These are phyloP conservation scores for Lepiota brunneoincarnata DNA, from an alignment of 768 basidiomycete species.

Conservation along the genomic window DNA sequence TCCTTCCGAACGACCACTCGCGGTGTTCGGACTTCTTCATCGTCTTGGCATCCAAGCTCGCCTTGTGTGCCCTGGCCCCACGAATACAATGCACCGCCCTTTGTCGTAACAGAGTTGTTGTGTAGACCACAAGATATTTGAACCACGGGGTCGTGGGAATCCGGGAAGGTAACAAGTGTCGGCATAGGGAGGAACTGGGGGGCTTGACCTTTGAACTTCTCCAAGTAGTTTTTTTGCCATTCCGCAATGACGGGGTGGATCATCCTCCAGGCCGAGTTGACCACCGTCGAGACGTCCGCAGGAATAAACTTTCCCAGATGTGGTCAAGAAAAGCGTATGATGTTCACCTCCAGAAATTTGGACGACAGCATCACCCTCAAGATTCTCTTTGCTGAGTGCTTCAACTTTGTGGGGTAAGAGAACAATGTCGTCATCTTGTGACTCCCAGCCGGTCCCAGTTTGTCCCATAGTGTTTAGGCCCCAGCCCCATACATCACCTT, in stretches of 20 bases:
- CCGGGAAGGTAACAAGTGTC: conserved; percentile 61
- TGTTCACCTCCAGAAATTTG: conserved; percentile 85
- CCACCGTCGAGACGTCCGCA: conserved; percentile 83
- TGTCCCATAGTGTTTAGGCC: conserved; percentile 93
- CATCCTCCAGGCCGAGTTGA: conserved; percentile 76
- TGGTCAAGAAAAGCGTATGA: conserved; percentile 87
- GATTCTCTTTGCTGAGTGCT: conserved; percentile 57
- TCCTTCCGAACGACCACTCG: conserved; percentile 67
- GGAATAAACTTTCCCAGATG: conserved; percentile 79
- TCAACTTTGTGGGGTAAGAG: conserved; percentile 63
- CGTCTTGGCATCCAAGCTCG: conserved; percentile 66
- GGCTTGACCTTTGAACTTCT: conserved; percentile 32
- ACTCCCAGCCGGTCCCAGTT: conserved; percentile 56
- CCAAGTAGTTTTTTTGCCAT: conserved; percentile 33
- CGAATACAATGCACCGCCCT: conserved; percentile 63
- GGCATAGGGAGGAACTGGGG: conserved; percentile 67
- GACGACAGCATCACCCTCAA: conserved; percentile 58
- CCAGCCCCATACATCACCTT: conserved; percentile 90
- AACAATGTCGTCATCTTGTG: conserved; percentile 49
- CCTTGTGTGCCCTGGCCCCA: conserved; percentile 83
- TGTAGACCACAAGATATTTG: conserved; percentile 68
- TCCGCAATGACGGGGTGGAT: conserved; percentile 50
- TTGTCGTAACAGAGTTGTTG: conserved; percentile 69
- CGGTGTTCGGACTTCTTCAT: conserved; percentile 61
- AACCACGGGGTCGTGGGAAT: conserved; percentile 59